Evolutionary conservation across 306 rosid genomes (phyloP), one percentile per base, ranked within the genome.

Genomic region (Pyrus communis): DNA sequence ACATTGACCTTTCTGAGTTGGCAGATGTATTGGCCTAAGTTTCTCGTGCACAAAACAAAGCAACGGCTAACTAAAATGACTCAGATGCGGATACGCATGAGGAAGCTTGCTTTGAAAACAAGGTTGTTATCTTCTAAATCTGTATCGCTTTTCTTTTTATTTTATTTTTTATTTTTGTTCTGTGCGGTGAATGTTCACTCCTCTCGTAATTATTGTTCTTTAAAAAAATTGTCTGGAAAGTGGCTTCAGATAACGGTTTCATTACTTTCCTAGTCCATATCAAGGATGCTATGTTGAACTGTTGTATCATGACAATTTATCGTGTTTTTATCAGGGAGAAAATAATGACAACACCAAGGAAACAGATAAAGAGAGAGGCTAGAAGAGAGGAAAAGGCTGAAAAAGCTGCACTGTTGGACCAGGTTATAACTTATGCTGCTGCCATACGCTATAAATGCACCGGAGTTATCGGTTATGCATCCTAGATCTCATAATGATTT

Each of bases 51-150:
- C 89, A 92, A 95, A 87, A 81, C 85, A 73, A 95, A 95, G 81
- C 97, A 95, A 77, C 91, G 99, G n/a, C 81, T 90, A 78, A 95
- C 97, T 45, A 95, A 95, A 84, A 92, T 95, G 97, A 95, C 97
- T 77, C 97, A 92, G 73, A 89, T 90, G 97, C 82, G 96, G 78
- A 95, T 95, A 79, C 96, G 97, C 9, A 92, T 92, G 97, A 92
- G 97, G 84, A 92, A 89, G 82, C 93, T 95, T 90, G 90, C 89
- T 76, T 72, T 92, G 82, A 95, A 92, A 85, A 92, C 97, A 75
- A 89, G 97, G 97, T 92, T 78, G 55, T 10, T 4, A 65, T 64
- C 35, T 13, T 70, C 23, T 49, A 18, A 15, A 14, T 49, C 17
- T 49, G 55, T 5, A 49, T 14, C 1, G 21, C 55, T 57, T 60